Conservation (phyloP, 352 stramenopile species). For the Pythium scleroteichum region DNA sequence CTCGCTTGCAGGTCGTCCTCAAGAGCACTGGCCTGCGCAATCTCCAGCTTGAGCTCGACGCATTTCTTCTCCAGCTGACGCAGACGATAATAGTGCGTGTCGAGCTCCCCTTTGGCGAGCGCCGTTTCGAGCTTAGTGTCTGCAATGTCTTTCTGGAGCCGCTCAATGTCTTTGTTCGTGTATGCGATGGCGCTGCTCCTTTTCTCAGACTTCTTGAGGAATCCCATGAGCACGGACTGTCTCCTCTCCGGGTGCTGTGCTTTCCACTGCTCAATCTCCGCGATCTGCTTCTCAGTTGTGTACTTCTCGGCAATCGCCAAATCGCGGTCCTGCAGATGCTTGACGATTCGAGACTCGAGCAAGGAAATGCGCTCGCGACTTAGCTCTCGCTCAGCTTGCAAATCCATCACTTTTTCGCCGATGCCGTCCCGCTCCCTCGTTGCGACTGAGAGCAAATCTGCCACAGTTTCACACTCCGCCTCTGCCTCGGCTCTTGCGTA, state of each 20-base stretch:
- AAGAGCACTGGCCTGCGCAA: conserved; percentile 56
- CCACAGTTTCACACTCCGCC: conserved; percentile 44
- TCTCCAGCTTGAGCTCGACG: conserved; percentile 58
- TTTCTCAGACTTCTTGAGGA: conserved; percentile 16
- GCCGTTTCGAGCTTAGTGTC: conserved; percentile 65
- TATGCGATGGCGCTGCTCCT: conserved; percentile 11
- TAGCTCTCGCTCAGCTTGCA: conserved; percentile 45
- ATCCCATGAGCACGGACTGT: conserved; percentile 27
- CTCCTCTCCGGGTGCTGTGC: conserved; percentile 27
- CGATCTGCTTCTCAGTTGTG: conserved; percentile 66
- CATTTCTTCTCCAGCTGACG: conserved; percentile 64
- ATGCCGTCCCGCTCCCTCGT: conserved; percentile 44
- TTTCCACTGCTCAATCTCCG: conserved; percentile 61
- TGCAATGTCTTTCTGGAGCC: conserved; percentile 62
- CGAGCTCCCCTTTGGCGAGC: conserved; percentile 55
- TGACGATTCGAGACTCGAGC: conserved; percentile 69
- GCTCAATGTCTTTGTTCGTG: conserved; percentile 60
- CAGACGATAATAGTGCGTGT: conserved; percentile 60
- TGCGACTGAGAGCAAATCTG: conserved; percentile 52
- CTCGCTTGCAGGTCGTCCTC: conserved; percentile 66
- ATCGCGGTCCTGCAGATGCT: conserved; percentile 72
- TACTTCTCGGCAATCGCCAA: conserved; percentile 72
- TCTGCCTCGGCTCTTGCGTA: conserved; percentile 48
- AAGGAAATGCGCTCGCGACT: conserved; percentile 55
- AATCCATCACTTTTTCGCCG: conserved; percentile 38